A percentile compares a stretch with the other conserved stretches of the same genome.
These are phyloP conservation scores for Penicillium sp. DNA, from an alignment of 2,329 filamentous ascomycete species.

Conservation along the genomic window DNA sequence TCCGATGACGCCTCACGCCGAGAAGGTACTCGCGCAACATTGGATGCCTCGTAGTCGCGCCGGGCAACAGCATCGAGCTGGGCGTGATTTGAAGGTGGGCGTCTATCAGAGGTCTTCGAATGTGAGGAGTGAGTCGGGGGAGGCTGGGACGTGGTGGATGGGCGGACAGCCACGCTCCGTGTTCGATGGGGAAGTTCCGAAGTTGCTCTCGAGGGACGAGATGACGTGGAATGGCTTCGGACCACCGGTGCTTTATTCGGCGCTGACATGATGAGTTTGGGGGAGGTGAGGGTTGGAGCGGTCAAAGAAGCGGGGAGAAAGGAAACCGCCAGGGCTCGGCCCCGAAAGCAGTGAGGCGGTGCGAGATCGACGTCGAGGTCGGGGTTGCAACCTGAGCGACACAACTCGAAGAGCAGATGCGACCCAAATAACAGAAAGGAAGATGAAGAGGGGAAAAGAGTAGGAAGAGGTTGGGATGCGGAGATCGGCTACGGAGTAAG, in stretches of 20 bases:
- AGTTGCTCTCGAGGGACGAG: constrained; percentile 44
- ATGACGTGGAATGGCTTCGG: constrained; percentile 53
- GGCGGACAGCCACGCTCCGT: constrained; percentile 47
- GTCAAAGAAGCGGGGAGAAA: constrained; percentile 18
- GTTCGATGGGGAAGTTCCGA: constrained; percentile 49
- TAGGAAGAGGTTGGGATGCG: constrained; percentile 13
- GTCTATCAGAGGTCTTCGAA: constrained; percentile 47
- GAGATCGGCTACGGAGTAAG: constrained; percentile 5
- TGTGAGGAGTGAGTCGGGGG: constrained; percentile 34
- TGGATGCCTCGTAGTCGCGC: constrained; percentile 72
- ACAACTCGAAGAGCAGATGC: neutral
- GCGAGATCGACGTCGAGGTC: neutral
- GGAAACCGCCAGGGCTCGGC: constrained; percentile 12
- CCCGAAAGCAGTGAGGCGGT: constrained; percentile 6
- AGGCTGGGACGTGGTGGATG: constrained; percentile 39
- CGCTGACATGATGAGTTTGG: constrained; percentile 42
- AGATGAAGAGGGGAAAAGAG: neutral
- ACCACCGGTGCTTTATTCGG: constrained; percentile 49
- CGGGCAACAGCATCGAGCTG: constrained; percentile 58
- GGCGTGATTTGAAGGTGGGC: constrained; percentile 48
- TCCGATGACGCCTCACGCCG: constrained; percentile 68
- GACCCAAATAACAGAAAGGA: neutral
- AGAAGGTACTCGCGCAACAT: constrained; percentile 59
- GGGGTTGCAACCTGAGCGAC: too few species aligned
- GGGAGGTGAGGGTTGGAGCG: constrained; percentile 6